phyloP scores from a whole-genome alignment of 2,329 filamentous ascomycete species.

The Rutstroemia sp. region DNA sequence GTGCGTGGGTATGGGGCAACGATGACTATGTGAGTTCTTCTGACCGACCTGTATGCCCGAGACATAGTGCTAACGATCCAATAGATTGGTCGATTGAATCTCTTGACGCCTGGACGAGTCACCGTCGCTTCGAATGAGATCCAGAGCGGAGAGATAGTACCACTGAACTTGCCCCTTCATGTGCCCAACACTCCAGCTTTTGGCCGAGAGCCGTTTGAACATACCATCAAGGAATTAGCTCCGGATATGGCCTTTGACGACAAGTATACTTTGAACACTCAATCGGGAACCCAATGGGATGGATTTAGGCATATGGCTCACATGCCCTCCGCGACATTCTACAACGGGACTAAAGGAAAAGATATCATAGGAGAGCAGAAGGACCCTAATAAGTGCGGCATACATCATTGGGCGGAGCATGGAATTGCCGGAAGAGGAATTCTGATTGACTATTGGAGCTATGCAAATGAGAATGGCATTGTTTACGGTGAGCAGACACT shows the following conservation, averaged over 20 bases:
- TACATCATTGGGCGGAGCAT: constrained; percentile 32
- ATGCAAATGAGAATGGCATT: constrained; percentile 33
- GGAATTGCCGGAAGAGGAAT: constrained; percentile 13
- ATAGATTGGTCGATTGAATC: constrained; percentile 38
- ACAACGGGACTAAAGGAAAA: constrained; percentile 24
- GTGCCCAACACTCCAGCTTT: constrained; percentile 32
- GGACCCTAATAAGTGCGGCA: constrained; percentile 23
- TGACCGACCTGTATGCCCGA: neutral
- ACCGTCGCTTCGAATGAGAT: constrained; percentile 30
- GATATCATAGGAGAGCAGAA: constrained; percentile 22
- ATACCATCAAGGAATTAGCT: constrained; percentile 26
- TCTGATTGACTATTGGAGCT: constrained; percentile 34
- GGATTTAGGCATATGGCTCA: constrained; percentile 39
- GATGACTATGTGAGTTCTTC: constrained; percentile 22
- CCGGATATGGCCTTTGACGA: constrained; percentile 47
- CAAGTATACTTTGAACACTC: constrained; percentile 50
- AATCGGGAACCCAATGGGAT: constrained; percentile 52
- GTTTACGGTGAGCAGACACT: constrained; percentile 24
- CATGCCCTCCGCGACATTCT: constrained; percentile 21
- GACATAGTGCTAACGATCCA: neutral
- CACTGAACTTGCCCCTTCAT: constrained; percentile 1
- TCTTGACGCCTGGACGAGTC: constrained; percentile 38
- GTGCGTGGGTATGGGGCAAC: constrained; percentile 28
- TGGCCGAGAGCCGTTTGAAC: constrained; percentile 28
- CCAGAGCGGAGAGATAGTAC: constrained; percentile 1